Conservation (phyloP, 2,329 filamentous ascomycete genomes). For the Coniella vitis region DNA sequence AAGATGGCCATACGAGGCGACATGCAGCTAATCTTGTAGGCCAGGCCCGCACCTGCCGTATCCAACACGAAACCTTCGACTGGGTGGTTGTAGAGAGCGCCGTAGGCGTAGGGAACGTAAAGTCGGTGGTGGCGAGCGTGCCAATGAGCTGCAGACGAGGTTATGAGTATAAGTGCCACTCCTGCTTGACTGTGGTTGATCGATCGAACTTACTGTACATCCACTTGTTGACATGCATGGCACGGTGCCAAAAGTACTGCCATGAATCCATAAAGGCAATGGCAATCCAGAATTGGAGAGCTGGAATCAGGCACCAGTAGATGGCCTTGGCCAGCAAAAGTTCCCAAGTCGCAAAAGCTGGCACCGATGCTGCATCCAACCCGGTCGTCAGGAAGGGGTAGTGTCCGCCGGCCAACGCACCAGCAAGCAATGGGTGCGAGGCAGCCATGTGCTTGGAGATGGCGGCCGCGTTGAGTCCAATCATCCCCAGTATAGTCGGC, state of each 20-base stretch:
- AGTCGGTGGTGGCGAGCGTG: constrained; percentile 94
- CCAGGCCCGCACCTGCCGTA: constrained; percentile 77
- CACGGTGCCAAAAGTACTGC: constrained; percentile 95
- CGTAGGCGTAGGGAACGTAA: constrained; percentile 96
- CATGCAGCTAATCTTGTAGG: constrained; percentile 76
- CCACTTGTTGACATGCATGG: constrained; percentile 97
- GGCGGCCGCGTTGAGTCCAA: constrained; percentile 70
- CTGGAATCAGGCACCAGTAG: constrained; percentile 73
- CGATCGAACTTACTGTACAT: constrained; percentile 68
- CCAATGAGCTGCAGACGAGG: constrained; percentile 58
- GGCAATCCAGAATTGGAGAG: constrained; percentile 68
- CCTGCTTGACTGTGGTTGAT: not conserved
- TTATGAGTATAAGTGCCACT: constrained; percentile 16
- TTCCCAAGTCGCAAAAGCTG: constrained; percentile 82
- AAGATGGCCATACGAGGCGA: constrained; percentile 78
- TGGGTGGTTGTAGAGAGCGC: constrained; percentile 93
- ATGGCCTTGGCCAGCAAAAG: constrained; percentile 64
- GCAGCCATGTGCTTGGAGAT: constrained; percentile 69
- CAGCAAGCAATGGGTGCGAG: constrained; percentile 67
- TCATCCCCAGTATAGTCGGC: constrained; percentile 59
- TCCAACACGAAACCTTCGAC: constrained; percentile 91
- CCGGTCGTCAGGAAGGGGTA: constrained; percentile 66
- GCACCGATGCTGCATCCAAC: constrained; percentile 46
- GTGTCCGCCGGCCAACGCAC: constrained; percentile 68
- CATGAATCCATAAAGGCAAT: constrained; percentile 82